Base-by-base conservation (phyloP, 768 basidiomycete species). In the Leccinum boreale region DNA sequence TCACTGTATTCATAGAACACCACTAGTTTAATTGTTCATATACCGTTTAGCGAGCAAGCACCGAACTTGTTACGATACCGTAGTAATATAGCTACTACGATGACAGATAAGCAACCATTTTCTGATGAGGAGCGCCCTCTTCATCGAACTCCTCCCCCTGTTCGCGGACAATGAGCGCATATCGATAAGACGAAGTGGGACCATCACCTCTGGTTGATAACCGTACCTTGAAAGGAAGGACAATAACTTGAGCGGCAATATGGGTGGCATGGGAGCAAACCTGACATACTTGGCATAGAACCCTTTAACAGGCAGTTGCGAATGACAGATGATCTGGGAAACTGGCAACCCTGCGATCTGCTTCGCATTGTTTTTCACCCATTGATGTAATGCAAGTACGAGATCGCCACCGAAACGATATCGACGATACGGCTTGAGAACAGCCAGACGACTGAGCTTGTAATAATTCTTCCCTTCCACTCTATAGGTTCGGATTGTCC, bases 121-220 rank as follows among this genome's bases (percentile, higher is more conserved):
- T 86, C 70, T 92, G 90, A 80, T 94, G 91, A 57, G 89, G 90
- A 67, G 83, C 90, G 31, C 90, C 91, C 56, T 89, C 92, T 74
- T 86, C 89, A 72, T 89, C 87, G 75, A 89, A 91, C 70, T 84
- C 81, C 24, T 80, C 79, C 60, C 86, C 87, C 86, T 91, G 71
- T 47, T 60, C 50, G 57, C 53, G 60, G 59, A 64, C 50, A 60
- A 55, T 69, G 68, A 66, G 60, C 52, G 55, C 58, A 57, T 35
- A 67, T 67, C 57, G 62, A 68, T 66, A 58, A 59, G 60, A 55
- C 11, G 59, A 55, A 57, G 50, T 50, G 49, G 44, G 44, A 50
- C 55, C 66, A 79, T 71, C 71, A 88, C 90, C 81, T 88, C 81
- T 45, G 81, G 73, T 62, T 74, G 70, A 74, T 90, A 90, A 50